Evolutionary conservation across 2,329 filamentous ascomycete genomes (phyloP).

Genomic region (Aspergillus ibericus): DNA sequence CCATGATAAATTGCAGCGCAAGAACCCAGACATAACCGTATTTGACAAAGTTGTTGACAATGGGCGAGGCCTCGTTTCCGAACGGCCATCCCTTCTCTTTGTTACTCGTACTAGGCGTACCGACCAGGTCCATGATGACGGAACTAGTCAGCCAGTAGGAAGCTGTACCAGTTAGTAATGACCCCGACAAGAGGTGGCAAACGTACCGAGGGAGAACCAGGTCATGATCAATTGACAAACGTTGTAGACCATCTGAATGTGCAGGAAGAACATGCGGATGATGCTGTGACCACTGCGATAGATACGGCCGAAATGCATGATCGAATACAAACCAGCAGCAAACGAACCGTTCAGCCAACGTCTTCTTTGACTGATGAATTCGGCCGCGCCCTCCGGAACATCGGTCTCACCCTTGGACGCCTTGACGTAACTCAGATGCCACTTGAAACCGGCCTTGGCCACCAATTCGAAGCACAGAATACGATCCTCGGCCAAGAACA

Average conservation of each 20-base stretch:
- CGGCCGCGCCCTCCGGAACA: conserved; percentile 91
- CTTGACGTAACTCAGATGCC: conserved; percentile 99
- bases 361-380: conserved; percentile 97
- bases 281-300: conserved; percentile 98
- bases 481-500: conserved; percentile 99
- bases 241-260: conserved; percentile 96
- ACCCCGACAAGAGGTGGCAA: too few relatives aligned
- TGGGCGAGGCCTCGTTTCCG: conserved; percentile 78
- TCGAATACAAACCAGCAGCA: conserved; percentile 90
- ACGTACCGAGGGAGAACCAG: conserved; percentile 72
- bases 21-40: conserved; percentile 91
- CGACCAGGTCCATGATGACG: conserved; percentile 97
- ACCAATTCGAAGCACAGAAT: conserved; percentile 99
- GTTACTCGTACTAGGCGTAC: conserved; percentile 60
- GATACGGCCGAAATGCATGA: conserved; percentile 98
- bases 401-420: conserved; percentile 98
- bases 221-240: conserved; percentile 82
- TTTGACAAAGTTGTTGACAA: conserved; percentile 87
- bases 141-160: conserved; percentile 97
- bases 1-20: conserved; percentile 91
- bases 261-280: conserved; percentile 97
- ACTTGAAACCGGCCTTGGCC: conserved; percentile 97
- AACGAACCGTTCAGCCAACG: conserved; percentile 99
- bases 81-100: conserved; percentile 78
- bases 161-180: conserved; percentile 50